Evolutionary conservation across 768 basidiomycete species (phyloP).

Genomic region (Astraeus odoratus): DNA sequence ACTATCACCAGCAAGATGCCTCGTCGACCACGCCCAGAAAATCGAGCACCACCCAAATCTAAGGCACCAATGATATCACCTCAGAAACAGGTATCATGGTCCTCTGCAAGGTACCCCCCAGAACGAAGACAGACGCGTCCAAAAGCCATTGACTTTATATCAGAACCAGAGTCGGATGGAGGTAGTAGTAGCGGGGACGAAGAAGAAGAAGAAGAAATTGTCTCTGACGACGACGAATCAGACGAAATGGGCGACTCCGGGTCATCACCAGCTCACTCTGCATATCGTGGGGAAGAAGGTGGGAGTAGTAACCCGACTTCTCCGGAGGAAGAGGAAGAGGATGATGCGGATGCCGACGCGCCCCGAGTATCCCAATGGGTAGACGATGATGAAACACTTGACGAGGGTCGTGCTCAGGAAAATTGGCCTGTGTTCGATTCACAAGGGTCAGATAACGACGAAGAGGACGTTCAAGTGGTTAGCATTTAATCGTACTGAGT

Average conservation of each 20-base stretch:
- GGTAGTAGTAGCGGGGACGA: not conserved
- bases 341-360: slow-evolving; percentile 36
- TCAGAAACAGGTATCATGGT: not conserved
- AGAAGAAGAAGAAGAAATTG: not conserved
- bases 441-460: slow-evolving; percentile 10
- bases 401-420: slow-evolving; percentile 7
- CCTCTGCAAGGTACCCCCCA: not conserved
- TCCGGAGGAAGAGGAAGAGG: slow-evolving; percentile 22
- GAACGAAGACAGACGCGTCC: slow-evolving; percentile 8
- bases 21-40: slow-evolving; percentile 3
- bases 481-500: not conserved
- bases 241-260: not conserved
- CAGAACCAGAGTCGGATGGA: slow-evolving; percentile 6
- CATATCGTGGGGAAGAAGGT: not conserved
- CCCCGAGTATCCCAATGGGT: slow-evolving; percentile 60
- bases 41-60: slow-evolving; percentile 3
- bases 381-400: slow-evolving; percentile 32
- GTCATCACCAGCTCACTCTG: not conserved
- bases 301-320: slow-evolving; percentile 14
- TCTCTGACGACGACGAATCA: not conserved
- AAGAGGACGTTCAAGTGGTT: slow-evolving; percentile 6
- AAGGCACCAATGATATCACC: not conserved
- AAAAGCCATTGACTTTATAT: slow-evolving; percentile 13
- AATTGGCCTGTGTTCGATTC: too few relatives aligned
- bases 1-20: slow-evolving; percentile 7